These are phyloP conservation scores for Amphichorda felina DNA, from an alignment of 2,329 filamentous ascomycete species.

Conservation along the genomic window DNA sequence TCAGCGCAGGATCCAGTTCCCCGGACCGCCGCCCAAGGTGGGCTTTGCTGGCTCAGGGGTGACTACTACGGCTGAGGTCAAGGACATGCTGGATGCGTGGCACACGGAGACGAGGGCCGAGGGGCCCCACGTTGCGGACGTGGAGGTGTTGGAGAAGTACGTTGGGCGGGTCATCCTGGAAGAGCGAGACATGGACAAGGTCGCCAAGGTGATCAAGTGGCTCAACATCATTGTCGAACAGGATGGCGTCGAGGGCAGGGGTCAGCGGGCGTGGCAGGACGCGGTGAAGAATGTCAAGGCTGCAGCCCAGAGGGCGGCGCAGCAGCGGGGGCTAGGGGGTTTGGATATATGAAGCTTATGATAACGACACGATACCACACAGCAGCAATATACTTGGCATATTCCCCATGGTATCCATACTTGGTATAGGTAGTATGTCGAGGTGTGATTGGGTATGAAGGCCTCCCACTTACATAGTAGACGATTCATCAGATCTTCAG, in stretches of 20 bases:
- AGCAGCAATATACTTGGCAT: neutral
- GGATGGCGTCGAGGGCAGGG: constrained; percentile 21
- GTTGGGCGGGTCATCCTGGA: constrained; percentile 58
- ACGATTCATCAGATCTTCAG: too few species aligned
- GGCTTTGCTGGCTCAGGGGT: constrained; percentile 30
- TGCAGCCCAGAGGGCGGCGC: constrained; percentile 42
- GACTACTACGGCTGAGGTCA: constrained; percentile 45
- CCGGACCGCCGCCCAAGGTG: constrained; percentile 29
- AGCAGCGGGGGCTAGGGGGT: constrained; percentile 40
- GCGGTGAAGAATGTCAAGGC: constrained; percentile 31
- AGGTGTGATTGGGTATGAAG: too few species aligned
- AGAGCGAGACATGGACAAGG: constrained; percentile 71
- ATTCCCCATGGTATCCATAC: neutral
- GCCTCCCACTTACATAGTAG: too few species aligned
- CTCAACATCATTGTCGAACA: constrained; percentile 43
- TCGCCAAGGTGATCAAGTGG: constrained; percentile 58
- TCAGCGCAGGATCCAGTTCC: constrained; percentile 34
- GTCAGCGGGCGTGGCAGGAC: constrained; percentile 31
- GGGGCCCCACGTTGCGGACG: constrained; percentile 70
- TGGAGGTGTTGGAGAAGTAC: constrained; percentile 62
- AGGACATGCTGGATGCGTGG: constrained; percentile 68
- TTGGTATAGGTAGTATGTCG: too few species aligned
- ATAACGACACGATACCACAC: constrained; percentile 5
- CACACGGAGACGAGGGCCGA: constrained; percentile 56
- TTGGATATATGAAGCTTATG: constrained; percentile 31